Evolutionary conservation across 495 filamentous ascomycete genomes (phyloP).

Genomic region (Penicillium psychrofluorescens): DNA sequence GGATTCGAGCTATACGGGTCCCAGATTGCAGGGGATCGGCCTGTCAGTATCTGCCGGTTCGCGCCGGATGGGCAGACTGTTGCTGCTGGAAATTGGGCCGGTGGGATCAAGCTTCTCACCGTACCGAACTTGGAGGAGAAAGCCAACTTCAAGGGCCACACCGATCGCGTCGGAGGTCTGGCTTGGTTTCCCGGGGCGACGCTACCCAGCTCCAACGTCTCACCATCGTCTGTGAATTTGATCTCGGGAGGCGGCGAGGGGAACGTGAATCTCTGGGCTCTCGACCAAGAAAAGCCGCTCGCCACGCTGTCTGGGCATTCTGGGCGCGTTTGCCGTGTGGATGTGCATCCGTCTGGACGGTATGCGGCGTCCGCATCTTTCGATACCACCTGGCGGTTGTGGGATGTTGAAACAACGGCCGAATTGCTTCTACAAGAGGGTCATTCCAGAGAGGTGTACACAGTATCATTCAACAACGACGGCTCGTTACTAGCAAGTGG

Average conservation of each 20-base stretch:
- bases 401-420: slow-evolving; percentile 80
- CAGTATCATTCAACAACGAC: slow-evolving; percentile 81
- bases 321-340: slow-evolving; percentile 80
- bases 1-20: slow-evolving; percentile 86
- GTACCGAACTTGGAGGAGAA: slow-evolving; percentile 77
- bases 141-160: slow-evolving; percentile 69
- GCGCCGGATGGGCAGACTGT: slow-evolving; percentile 77
- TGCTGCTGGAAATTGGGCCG: slow-evolving; percentile 87
- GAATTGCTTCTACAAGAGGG: slow-evolving; percentile 91
- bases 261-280: slow-evolving; percentile 82
- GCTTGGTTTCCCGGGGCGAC: slow-evolving; percentile 87
- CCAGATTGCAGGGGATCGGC: slow-evolving; percentile 84
- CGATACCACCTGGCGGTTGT: slow-evolving; percentile 95
- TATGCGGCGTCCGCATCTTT: slow-evolving; percentile 91
- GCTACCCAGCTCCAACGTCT: slow-evolving; percentile 57
- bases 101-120: slow-evolving; percentile 75
- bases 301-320: slow-evolving; percentile 79
- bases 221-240: slow-evolving; percentile 69
- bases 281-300: slow-evolving; percentile 74
- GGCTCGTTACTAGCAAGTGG: slow-evolving; percentile 85
- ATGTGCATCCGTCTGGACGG: slow-evolving; percentile 87
- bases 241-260: slow-evolving; percentile 90
- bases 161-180: slow-evolving; percentile 79
- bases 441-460: slow-evolving; percentile 85
- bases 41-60: slow-evolving; percentile 84